These are phyloP conservation scores for Starmerella potacharoeniae DNA, from an alignment of 805 yeast genomes.

Conservation along the genomic window DNA sequence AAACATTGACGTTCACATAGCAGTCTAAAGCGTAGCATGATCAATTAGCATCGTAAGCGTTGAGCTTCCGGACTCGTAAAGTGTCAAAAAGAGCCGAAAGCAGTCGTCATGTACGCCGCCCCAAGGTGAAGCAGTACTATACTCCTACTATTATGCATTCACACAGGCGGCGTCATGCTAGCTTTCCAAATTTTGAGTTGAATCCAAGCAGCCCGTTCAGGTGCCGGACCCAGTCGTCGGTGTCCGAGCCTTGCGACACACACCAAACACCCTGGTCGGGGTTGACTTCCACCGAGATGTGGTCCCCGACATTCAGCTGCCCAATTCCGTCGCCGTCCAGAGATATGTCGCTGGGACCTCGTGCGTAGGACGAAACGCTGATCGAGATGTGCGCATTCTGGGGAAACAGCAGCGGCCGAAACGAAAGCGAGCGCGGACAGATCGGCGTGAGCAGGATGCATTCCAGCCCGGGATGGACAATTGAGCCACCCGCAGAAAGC, in stretches of 20 bases:
- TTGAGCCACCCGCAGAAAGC: constrained; percentile 80
- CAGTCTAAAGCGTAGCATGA: no score
- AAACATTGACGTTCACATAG: no score
- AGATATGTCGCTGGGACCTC: constrained; percentile 43
- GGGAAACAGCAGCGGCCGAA: constrained; percentile 78
- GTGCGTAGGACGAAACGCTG: constrained; percentile 26
- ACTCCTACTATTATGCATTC: not conserved
- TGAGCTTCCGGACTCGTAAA: no score
- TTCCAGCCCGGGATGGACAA: constrained; percentile 79
- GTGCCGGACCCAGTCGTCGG: constrained; percentile 86
- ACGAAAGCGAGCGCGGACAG: constrained; percentile 83
- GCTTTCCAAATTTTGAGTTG: constrained; percentile 59
- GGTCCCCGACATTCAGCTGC: constrained; percentile 57
- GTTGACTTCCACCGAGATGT: constrained; percentile 24
- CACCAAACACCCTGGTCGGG: constrained; percentile 63
- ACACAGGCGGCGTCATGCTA: not conserved
- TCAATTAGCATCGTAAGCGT: no score
- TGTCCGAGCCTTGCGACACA: constrained; percentile 50
- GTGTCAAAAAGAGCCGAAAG: no score
- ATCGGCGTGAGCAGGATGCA: constrained; percentile 78
- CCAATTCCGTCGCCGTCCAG: constrained; percentile 78
- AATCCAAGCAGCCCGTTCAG: constrained; percentile 81
- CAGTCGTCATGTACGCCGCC: no score
- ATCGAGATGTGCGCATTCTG: constrained; percentile 52
- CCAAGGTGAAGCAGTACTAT: no score